phyloP scores from a whole-genome alignment of 768 basidiomycete genomes.

The Pleurotus pulmonarius region DNA sequence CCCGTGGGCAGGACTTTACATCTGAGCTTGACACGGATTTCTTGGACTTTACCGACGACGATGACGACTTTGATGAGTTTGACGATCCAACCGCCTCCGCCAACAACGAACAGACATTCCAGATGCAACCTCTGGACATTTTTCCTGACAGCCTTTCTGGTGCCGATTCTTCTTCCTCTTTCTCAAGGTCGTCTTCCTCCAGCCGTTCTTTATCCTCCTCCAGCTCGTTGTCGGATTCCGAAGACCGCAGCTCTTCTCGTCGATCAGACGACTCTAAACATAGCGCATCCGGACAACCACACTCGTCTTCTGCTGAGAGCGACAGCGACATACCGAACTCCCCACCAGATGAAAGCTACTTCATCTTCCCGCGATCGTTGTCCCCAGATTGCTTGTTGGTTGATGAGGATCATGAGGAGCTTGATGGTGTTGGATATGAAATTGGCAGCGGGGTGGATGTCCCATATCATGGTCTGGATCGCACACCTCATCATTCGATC shows the following conservation, averaged over 20 bases:
- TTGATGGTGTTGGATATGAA: slow-evolving; percentile 13
- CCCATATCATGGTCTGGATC: slow-evolving; percentile 3
- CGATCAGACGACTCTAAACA: slow-evolving; percentile 10
- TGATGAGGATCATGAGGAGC: slow-evolving; percentile 15
- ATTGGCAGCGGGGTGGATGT: slow-evolving; percentile 3
- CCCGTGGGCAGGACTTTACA: slow-evolving; percentile 12
- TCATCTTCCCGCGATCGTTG: slow-evolving; percentile 16
- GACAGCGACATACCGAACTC: slow-evolving; percentile 23
- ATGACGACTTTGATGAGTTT: not conserved
- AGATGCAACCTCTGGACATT: not conserved
- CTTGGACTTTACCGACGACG: slow-evolving; percentile 17
- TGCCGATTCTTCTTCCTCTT: not conserved
- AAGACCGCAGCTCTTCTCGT: not conserved
- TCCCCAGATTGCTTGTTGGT: slow-evolving; percentile 17
- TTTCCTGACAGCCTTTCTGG: not conserved
- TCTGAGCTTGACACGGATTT: slow-evolving; percentile 15
- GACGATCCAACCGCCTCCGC: not conserved
- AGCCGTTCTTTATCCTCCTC: slow-evolving; percentile 5
- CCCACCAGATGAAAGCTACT: slow-evolving; percentile 19
- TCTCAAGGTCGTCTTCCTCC: slow-evolving; percentile 4
- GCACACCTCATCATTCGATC: slow-evolving; percentile 2
- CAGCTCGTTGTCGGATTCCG: not conserved
- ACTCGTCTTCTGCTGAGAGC: slow-evolving; percentile 19
- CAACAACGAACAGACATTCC: not conserved
- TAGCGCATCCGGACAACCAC: slow-evolving; percentile 8